Percentiles rank a stretch among this genome's conserved stretches.
Conservation (phyloP, 202 grass and related monocot genomes). For the Musa balbisiana region DNA sequence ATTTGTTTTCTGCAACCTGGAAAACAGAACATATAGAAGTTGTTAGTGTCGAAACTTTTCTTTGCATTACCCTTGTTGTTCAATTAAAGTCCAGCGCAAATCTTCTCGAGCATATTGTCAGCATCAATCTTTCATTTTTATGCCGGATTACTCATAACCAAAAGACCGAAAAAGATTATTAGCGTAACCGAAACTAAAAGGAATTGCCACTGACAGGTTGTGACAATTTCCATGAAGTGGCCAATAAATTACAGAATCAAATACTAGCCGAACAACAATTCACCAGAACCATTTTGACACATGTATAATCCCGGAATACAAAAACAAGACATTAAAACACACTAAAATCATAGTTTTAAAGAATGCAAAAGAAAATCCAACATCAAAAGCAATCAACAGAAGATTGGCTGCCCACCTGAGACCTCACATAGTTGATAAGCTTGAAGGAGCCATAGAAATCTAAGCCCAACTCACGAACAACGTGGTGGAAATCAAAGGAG, state of each 20-base stretch:
- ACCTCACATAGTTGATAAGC: conserved; percentile 76
- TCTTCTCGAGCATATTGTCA: neutral
- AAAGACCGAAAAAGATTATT: no score
- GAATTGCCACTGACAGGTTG: no score
- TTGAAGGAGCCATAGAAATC: conserved; percentile 89
- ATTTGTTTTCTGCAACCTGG: conserved; percentile 64
- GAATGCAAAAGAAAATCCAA: neutral
- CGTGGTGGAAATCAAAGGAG: conserved; percentile 49
- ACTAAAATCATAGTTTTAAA: neutral
- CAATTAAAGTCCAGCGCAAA: conserved; percentile 6
- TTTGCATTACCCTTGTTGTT: conserved; percentile 6
- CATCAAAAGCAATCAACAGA: neutral
- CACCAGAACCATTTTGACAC: neutral
- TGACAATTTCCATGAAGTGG: no score
- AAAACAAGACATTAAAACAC: neutral
- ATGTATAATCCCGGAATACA: neutral
- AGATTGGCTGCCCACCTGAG: conserved; percentile 38
- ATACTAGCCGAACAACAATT: neutral
- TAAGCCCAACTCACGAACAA: conserved; percentile 42
- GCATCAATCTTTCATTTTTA: neutral
- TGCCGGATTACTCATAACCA: no score
- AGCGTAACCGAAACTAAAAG: no score
- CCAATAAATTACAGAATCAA: no score
- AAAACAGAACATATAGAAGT: conserved; percentile 19
- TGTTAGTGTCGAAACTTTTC: neutral